Conservation (phyloP, 164 flowering plant genomes). For the Aristolochia californica region DNA sequence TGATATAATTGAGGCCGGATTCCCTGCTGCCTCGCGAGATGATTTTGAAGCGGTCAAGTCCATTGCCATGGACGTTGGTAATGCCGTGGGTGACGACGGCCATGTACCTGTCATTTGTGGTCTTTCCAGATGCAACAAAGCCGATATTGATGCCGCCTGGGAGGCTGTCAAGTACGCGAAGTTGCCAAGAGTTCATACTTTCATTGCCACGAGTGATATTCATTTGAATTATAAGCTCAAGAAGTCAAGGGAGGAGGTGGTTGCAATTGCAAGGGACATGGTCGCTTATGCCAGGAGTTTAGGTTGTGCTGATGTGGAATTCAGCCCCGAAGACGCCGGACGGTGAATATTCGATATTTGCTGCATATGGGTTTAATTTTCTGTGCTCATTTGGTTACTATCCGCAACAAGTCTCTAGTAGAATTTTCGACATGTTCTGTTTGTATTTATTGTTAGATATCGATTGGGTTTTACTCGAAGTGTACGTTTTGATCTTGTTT, state of each 20-base stretch:
- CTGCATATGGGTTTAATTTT: not conserved
- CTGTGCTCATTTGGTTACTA: not conserved
- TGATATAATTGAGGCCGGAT: conserved; percentile 94
- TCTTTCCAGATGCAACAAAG: conserved; percentile 68
- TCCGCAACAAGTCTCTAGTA: not conserved
- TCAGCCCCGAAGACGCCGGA: conserved; percentile 98
- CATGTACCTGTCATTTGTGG: conserved; percentile 94
- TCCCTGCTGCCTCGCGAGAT: conserved; percentile 78
- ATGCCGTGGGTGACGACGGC: conserved; percentile 38
- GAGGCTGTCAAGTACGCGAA: conserved; percentile 79
- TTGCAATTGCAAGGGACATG: conserved; percentile 71
- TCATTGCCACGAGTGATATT: conserved; percentile 89
- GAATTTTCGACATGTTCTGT: not conserved
- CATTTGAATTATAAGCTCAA: conserved; percentile 80
- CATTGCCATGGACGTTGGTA: conserved; percentile 76
- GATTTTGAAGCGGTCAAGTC: conserved; percentile 72
- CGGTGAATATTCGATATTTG: conserved; percentile 29
- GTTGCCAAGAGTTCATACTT: conserved; percentile 78
- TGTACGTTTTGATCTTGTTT: not conserved
- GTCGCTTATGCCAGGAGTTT: conserved; percentile 75
- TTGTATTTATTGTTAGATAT: not conserved
- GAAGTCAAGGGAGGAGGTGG: conserved; percentile 67
- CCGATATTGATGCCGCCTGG: conserved; percentile 80
- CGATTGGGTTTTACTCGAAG: no score
- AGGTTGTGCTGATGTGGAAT: conserved; percentile 90